Evolutionary conservation across 179 eudicot species (phyloP), one percentile per base, ranked within the genome.

Genomic region (Silene vulgaris): DNA sequence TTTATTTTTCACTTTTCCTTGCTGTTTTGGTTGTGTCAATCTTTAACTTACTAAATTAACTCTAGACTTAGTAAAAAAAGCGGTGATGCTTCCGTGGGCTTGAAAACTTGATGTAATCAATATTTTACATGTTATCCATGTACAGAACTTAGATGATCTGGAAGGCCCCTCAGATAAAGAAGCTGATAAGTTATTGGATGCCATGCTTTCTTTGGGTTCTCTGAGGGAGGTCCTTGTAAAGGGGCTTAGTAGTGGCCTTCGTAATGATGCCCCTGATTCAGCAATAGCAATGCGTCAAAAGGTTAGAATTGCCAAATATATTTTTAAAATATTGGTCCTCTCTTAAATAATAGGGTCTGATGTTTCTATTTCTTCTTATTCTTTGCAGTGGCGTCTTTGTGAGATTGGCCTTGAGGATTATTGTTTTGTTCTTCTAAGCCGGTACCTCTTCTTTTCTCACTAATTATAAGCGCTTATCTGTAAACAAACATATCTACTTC

Each of bases 241-340:
- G 77, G 97, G 99, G 73, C 99, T 95, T 79, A 88, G 86, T 73
- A 95, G 99, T 82, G 99, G 99, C 73, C 83, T 95, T 61, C 89
- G 99, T 16, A 92, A 95, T 83, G 99, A 95, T 79, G 99, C 97
- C 66, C 78, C 97, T 73, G 99, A 95, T 90, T 76, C 88, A 73
- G 90, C 99, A 57, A 90, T 92, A 77, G 97, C 97, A 80, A 92
- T 95, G 93, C 99, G 99, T 72, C 99, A 95, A 86, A 95, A 90
- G 97, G 99, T 87, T 59, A 57, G 23, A 21, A 19, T 21, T 59
- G 16, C 26, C 32, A 71, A 64, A 77, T 30, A 28, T 19, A 19
- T 29, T 52, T 21, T 26, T 48, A 68, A 28, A 14, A 5, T 4
- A 28, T 54, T 56, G 50, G 13, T 23, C n/a, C 56, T 8, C 30